Percentiles rank a stretch among this genome's conserved stretches.
These are phyloP conservation scores for Citrullus colocynthis DNA, from an alignment of 306 rosid species.

Conservation along the genomic window DNA sequence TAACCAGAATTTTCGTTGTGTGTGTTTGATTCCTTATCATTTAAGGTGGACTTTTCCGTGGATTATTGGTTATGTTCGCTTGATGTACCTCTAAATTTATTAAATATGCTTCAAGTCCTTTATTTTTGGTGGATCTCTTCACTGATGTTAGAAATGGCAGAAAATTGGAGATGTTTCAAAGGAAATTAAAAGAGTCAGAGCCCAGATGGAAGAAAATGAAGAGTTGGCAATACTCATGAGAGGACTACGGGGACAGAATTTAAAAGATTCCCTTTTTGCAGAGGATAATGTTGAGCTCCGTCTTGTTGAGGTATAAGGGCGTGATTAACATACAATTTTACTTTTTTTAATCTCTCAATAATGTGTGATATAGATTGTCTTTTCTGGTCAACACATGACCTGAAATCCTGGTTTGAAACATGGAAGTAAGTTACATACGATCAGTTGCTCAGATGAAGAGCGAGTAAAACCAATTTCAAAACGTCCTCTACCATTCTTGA, in stretches of 20 bases:
- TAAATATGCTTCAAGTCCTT: not conserved
- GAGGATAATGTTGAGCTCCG: conserved; percentile 76
- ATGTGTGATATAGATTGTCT: not conserved
- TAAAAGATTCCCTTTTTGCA: conserved; percentile 71
- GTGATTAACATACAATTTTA: not conserved
- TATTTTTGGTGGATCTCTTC: not conserved
- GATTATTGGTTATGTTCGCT: not conserved
- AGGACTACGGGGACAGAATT: conserved; percentile 88
- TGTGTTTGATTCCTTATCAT: not conserved
- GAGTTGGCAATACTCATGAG: conserved; percentile 81
- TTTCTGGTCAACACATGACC: not conserved
- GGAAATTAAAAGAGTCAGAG: conserved; percentile 89
- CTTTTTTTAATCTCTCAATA: not conserved
- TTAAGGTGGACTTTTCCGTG: not conserved
- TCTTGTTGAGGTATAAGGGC: conserved; percentile 66
- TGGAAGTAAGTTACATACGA: not conserved
- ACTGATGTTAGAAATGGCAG: conserved; percentile 25
- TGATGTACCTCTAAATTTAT: not conserved
- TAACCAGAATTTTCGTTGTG: not conserved
- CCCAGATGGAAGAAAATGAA: conserved; percentile 93
- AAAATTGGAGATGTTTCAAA: conserved; percentile 84
- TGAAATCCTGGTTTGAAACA: not conserved
- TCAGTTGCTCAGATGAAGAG: not conserved
- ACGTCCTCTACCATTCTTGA: not conserved
- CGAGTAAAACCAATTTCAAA: not conserved